Conservation (phyloP, 139 green algal genomes). For the Chlamydomonas sphaeroides region DNA sequence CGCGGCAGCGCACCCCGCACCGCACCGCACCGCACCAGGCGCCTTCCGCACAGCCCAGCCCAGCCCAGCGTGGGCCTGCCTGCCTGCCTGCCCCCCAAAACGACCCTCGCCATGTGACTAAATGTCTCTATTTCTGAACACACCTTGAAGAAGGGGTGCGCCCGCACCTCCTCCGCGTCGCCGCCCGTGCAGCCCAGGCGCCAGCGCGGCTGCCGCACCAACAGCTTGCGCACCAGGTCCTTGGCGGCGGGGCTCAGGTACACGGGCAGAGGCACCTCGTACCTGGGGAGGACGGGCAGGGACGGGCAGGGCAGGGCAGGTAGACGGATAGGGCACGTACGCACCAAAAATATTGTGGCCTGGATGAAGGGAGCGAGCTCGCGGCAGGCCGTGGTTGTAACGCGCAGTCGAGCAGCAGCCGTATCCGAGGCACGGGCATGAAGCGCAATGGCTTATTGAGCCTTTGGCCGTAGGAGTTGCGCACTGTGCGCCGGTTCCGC, state of each 20-base stretch:
- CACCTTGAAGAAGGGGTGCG: constrained; percentile 26
- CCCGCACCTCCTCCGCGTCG: constrained; percentile 18
- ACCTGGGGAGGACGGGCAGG: neutral
- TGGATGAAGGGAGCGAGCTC: no score
- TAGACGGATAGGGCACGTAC: no score
- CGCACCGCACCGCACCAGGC: neutral
- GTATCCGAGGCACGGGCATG: no score
- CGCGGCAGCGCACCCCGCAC: neutral
- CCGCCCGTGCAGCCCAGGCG: constrained; percentile 21
- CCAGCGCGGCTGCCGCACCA: constrained; percentile 36
- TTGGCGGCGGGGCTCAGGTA: constrained; percentile 11
- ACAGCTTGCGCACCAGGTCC: constrained; percentile 27
- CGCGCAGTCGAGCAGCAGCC: no score
- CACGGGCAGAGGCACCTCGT: constrained; percentile 11
- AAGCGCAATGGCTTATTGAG: no score
- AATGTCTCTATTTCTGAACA: neutral
- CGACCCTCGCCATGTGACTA: neutral
- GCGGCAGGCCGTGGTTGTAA: no score
- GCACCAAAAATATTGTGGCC: no score
- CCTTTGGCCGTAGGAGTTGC: no score
- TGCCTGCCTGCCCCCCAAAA: no score
- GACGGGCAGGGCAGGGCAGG: no score
- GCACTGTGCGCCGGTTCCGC: no score
- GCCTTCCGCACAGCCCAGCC: neutral
- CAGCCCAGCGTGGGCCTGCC: neutral